Evolutionary conservation across 495 filamentous ascomycete species (phyloP).

Genomic region (Xylaria cubensis): DNA sequence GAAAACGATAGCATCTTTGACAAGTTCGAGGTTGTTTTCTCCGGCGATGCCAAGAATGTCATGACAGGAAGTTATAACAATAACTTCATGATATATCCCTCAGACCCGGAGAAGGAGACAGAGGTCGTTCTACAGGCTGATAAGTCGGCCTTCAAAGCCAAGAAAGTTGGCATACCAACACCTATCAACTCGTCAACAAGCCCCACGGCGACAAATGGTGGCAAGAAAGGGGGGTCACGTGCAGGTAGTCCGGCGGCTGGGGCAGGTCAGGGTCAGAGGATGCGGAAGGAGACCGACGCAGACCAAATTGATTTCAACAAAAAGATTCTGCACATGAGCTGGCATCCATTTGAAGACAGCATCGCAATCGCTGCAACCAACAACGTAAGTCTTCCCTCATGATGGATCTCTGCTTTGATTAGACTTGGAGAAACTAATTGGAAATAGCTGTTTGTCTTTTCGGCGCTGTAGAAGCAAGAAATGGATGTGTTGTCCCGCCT

Average conservation of each 20-base stretch:
- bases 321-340: conserved; percentile 99
- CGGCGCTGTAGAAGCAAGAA: conserved; percentile 71
- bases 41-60: conserved; percentile 96
- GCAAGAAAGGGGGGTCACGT: conserved; percentile 83
- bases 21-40: conserved; percentile 99
- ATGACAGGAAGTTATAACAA: conserved; percentile 99
- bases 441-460: conserved; percentile 93
- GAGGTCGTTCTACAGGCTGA: conserved; percentile 98
- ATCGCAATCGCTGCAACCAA: conserved; percentile 99
- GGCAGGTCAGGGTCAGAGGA: conserved; percentile 82
- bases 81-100: conserved; percentile 99
- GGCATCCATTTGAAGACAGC: conserved; percentile 99
- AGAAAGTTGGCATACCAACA: conserved; percentile 98
- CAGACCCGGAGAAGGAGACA: conserved; percentile 91
- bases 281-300: conserved; percentile 98
- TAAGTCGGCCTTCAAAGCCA: conserved; percentile 99
- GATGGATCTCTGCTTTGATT: background rate
- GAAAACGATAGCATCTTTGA: conserved; percentile 99
- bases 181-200: conserved; percentile 85
- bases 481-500: conserved; percentile 12
- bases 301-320: conserved; percentile 99
- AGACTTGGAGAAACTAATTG: conserved; percentile 32
- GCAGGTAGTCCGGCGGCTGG: conserved; percentile 88
- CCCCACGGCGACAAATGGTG: conserved; percentile 70
- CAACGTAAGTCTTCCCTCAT: conserved; percentile 73